Conservation (phyloP, 23 red algal species). For the Gracilaria gracilis region DNA sequence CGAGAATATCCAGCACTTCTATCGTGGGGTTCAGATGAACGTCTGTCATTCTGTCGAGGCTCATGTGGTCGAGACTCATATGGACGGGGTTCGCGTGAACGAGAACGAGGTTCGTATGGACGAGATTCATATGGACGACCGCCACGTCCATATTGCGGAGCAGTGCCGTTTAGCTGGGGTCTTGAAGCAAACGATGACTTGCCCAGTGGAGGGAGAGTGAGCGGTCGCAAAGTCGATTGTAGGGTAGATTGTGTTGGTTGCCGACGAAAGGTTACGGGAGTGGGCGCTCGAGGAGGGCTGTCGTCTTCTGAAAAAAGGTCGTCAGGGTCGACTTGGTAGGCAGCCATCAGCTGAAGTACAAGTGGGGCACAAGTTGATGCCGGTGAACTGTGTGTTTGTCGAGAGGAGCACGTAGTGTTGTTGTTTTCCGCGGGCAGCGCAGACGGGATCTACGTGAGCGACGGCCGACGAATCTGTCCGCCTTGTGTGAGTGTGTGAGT, state of each 20-base stretch:
- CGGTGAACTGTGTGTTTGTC: neutral
- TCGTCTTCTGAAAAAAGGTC: conserved; percentile 35
- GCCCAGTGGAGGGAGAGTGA: conserved; percentile 15
- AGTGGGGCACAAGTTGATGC: neutral
- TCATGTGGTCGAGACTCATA: neutral
- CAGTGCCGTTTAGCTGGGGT: neutral
- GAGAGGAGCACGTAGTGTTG: neutral
- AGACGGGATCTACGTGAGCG: neutral
- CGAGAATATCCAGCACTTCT: neutral
- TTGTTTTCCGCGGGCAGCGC: no score
- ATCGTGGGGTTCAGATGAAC: neutral
- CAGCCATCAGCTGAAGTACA: neutral
- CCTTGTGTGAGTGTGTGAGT: neutral
- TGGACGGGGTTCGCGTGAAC: neutral
- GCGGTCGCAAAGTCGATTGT: conserved; percentile 7
- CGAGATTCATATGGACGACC: conserved; percentile 14
- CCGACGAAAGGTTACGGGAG: neutral
- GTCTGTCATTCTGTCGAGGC: neutral
- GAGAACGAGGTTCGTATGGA: neutral
- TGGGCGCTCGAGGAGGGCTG: neutral
- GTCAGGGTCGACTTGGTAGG: conserved; percentile 47
- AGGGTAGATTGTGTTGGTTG: conserved; percentile 6
- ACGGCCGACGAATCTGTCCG: neutral
- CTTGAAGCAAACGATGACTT: conserved; percentile 9
- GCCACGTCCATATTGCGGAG: neutral